Evolutionary conservation across 2,329 filamentous ascomycete species (phyloP), one percentile per base, ranked within the genome.

Genomic region (Penicillium janthinellum): DNA sequence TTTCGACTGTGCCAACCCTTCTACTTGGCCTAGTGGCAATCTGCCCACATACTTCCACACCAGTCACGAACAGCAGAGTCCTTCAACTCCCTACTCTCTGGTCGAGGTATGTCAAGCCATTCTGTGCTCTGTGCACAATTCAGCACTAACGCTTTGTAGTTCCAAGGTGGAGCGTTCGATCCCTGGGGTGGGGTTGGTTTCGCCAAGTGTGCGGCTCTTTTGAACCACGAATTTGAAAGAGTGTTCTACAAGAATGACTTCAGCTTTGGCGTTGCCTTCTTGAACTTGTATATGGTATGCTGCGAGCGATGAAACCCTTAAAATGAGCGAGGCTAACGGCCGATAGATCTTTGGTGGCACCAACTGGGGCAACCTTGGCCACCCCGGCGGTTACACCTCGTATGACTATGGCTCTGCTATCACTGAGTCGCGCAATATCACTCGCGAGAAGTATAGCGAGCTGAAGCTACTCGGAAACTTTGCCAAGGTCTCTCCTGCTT

Each of bases 201-300:
- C 52, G 86, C 85, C 2, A 79, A 87, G 58, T 95, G 91, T 67
- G 79, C 84, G 4, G 77, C 80, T 2, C 80, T 93, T 3, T 77
- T 90, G 4, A 89, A 90, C 62, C 79, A 87, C n/a, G 88, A 92
- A 65, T 92, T 91, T 62, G 86, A 90, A 61, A 81, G 90, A 15
- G 87, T 95, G 0, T 91, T 92, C 70, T 90, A 92, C 74, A 94
- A 93, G 81, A 91, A 92, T 65, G 81, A 87, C 54, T 84, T 88
- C 54, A 85, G 86, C 39, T 84, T 88, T 15, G 88, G 86, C 0
- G 83, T 88, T 2, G 86, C 84, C 0, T 84, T 94, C 7, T 79
- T 92, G 58, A 92, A 88, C 65, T 70, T 91, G 1, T 93, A 92
- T 72, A 93, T 93, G 90, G 86, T 87, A 70, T 65, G 73, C 61